phyloP scores from a whole-genome alignment of 495 filamentous ascomycete genomes.

The Cryomyces antarcticus region DNA sequence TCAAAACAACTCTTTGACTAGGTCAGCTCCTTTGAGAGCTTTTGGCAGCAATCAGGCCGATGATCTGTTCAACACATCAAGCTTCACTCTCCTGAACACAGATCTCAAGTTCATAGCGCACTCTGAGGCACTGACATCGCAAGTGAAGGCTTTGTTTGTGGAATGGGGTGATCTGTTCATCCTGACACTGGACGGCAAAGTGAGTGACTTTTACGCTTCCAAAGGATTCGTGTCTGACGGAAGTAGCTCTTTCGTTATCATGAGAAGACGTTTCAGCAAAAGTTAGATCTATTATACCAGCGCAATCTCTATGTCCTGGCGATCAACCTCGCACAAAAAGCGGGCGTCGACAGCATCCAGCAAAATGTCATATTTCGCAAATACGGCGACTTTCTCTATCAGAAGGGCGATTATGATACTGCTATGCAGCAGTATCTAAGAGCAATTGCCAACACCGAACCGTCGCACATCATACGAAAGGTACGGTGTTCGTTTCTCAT shows the following conservation, averaged over 20 bases:
- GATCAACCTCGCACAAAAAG: constrained; percentile 83
- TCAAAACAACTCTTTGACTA: constrained; percentile 27
- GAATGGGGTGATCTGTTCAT: constrained; percentile 87
- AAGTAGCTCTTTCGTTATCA: constrained; percentile 67
- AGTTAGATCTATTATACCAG: constrained; percentile 84
- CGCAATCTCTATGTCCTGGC: constrained; percentile 81
- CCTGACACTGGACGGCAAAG: constrained; percentile 76
- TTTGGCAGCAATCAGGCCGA: constrained; percentile 50
- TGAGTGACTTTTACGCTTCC: constrained; percentile 15
- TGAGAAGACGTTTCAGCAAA: constrained; percentile 75
- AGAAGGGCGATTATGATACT: constrained; percentile 82
- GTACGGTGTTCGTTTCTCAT: constrained; percentile 18
- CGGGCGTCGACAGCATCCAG: constrained; percentile 51
- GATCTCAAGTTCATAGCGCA: constrained; percentile 81
- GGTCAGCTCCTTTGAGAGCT: constrained; percentile 31
- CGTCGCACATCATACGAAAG: constrained; percentile 85
- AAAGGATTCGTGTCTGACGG: not conserved
- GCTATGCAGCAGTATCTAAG: constrained; percentile 97
- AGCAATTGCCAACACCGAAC: constrained; percentile 86
- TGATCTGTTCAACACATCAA: constrained; percentile 59
- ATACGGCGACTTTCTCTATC: constrained; percentile 91
- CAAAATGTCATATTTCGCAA: constrained; percentile 82
- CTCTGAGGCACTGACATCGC: constrained; percentile 59
- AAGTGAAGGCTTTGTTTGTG: constrained; percentile 59
- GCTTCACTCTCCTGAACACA: constrained; percentile 75